These are phyloP conservation scores for Phytopythium ostracodes DNA, from an alignment of 352 stramenopile genomes.

Conservation along the genomic window DNA sequence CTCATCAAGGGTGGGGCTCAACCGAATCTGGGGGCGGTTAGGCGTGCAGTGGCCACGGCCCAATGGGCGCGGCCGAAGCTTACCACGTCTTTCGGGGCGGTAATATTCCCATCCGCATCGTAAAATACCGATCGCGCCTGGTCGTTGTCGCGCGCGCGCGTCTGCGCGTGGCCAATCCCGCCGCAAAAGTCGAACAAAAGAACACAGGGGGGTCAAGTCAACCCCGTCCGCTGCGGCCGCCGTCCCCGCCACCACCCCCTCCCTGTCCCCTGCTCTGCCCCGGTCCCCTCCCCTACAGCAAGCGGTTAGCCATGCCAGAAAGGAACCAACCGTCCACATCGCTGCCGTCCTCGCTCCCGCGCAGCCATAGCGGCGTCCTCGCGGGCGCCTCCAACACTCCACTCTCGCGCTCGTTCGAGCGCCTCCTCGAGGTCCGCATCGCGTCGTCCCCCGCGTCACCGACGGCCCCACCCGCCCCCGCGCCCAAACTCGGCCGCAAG, in stretches of 20 bases:
- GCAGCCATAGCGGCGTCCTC: constrained; percentile 7
- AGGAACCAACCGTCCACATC: constrained; percentile 4
- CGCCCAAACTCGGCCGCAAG: constrained; percentile 19
- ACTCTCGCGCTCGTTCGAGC: constrained; percentile 17
- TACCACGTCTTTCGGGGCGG: background rate
- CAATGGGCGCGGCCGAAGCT: background rate
- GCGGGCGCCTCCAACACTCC: background rate
- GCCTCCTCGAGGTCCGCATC: constrained; percentile 3
- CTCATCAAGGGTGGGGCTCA: too few species aligned
- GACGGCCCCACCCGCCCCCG: constrained; percentile 4
- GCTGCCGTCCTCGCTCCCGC: constrained; percentile 15
- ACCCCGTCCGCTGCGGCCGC: background rate
- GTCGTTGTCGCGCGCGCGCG: constrained; percentile 1
- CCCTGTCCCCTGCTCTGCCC: background rate
- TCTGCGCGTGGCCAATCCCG: constrained; percentile 1
- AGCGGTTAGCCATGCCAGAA: constrained; percentile 8
- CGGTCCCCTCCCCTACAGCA: too few species aligned
- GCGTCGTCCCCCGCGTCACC: constrained; percentile 10
- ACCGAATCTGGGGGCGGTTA: background rate
- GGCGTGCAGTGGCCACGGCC: background rate
- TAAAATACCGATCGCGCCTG: background rate
- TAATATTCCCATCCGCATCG: background rate
- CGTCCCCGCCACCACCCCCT: background rate
- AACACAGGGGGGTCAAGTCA: background rate
- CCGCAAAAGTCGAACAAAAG: background rate